phyloP scores from a whole-genome alignment of 306 rosid species.

The Pyrus bretschneideri region DNA sequence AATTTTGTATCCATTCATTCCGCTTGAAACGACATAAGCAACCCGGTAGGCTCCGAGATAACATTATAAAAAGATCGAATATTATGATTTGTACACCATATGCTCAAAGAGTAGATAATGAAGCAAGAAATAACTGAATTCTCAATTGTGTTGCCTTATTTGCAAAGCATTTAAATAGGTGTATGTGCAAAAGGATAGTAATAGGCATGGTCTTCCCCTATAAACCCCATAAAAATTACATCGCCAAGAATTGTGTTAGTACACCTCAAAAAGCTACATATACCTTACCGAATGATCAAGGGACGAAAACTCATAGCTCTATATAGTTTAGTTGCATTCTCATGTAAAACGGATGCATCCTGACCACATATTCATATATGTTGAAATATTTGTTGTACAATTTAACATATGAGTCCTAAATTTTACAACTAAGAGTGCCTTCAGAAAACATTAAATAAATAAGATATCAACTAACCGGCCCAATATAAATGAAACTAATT shows the following conservation, averaged over 20 bases:
- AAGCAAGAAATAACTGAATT: neutral
- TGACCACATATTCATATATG: conserved; percentile 6
- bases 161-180: neutral
- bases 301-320: conserved; percentile 16
- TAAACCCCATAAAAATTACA: neutral
- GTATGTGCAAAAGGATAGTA: neutral
- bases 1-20: neutral
- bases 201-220: neutral
- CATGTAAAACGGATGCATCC: conserved; percentile 17
- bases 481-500: neutral
- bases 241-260: neutral
- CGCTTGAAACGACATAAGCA: neutral
- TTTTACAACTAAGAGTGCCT: neutral
- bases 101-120: neutral
- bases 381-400: neutral
- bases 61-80: neutral
- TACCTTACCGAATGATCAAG: conserved; percentile 18
- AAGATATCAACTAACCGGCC: neutral
- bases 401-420: neutral
- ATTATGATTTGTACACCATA: neutral
- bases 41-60: neutral
- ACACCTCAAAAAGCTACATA: conserved; percentile 14
- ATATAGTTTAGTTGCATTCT: conserved; percentile 16
- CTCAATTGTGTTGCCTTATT: neutral
- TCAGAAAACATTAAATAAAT: neutral